Evolutionary conservation across 352 stramenopile species (phyloP), one percentile per base, ranked within the genome.

Genomic region (Phytophthora hibernalis): DNA sequence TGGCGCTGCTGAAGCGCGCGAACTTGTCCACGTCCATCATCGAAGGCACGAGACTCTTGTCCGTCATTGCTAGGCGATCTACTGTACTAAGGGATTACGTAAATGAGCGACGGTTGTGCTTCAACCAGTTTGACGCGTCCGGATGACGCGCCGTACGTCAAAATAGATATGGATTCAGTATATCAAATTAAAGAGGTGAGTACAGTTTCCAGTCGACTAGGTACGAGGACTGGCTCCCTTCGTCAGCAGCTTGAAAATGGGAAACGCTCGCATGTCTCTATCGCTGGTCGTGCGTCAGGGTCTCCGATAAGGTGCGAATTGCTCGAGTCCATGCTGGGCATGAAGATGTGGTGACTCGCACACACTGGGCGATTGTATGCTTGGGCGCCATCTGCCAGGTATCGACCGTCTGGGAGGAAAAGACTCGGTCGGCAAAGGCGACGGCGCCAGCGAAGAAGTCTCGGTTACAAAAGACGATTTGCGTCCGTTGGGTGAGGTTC

Each of bases 21-120:
- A 93, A 84, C 73, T 93, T 93, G 55, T 88, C 83, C 40, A 92
- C 71, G 53, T 91, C 74, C 61, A 92, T 75, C 40, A 78, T 38
- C 26, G 42, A n/a, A 10, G 26, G 26, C 26, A 8, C 26, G 12
- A 63, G 30, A 8, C 4, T 63, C 43, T 78, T 74, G 44, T 68
- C 43, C n/a, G n/a, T 22, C 40, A 47, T 47, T 22, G 37, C 13
- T 7, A 15, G 42, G 30, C 16, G 35, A 47, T 56, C 45, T 10
- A 13, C 54, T 33, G n/a, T n/a, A 53, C 31, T 64, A 57, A 57
- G 45, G 13, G 66, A 66, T 66, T 71, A 31, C 56, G 63, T 56
- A 28, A 59, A 51, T 47, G 18, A 4, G 24, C 31, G 18, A 26
- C 54, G 18, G 5, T 30, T 53, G 38, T 53, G 38, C 62, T 70